phyloP scores from a whole-genome alignment of 768 basidiomycete species.

The Hortiboletus flavorubellus region DNA sequence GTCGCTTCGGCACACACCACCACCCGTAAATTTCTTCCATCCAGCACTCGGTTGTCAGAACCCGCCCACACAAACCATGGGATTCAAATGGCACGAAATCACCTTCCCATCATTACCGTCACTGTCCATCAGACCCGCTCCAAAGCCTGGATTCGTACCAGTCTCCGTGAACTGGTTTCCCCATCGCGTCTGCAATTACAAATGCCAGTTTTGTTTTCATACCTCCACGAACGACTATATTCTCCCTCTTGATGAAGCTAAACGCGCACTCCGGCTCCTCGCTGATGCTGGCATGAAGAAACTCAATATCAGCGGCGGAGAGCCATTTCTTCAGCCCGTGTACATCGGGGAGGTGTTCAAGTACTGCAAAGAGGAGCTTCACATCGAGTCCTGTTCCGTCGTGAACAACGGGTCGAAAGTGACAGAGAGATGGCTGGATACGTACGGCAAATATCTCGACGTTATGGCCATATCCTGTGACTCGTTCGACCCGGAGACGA shows the following conservation, averaged over 20 bases:
- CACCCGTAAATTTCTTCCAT: neutral
- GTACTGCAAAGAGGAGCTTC: slow-evolving; percentile 32
- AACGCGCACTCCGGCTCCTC: slow-evolving; percentile 25
- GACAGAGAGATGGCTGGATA: slow-evolving; percentile 35
- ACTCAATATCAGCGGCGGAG: slow-evolving; percentile 1
- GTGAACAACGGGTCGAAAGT: slow-evolving; percentile 34
- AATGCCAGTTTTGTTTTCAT: slow-evolving; percentile 33
- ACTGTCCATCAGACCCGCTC: neutral
- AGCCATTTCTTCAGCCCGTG: slow-evolving; percentile 16
- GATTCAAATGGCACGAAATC: slow-evolving; percentile 2
- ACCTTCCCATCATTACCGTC: neutral
- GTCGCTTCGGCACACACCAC: no score
- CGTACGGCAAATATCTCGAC: slow-evolving; percentile 35
- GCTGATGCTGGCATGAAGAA: slow-evolving; percentile 33
- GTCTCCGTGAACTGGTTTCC: no score
- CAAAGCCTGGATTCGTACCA: slow-evolving; percentile 4
- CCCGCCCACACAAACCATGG: neutral
- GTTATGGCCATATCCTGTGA: slow-evolving; percentile 39
- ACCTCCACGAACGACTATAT: no score
- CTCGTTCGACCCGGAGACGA: slow-evolving; percentile 28
- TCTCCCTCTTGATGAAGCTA: slow-evolving; percentile 31
- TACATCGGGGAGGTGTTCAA: slow-evolving; percentile 34
- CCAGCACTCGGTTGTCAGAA: neutral
- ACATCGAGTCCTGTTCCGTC: slow-evolving; percentile 29
- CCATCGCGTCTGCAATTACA: no score